Base-by-base conservation (phyloP, 345 rosid genomes). In the Trapa incisa region DNA sequence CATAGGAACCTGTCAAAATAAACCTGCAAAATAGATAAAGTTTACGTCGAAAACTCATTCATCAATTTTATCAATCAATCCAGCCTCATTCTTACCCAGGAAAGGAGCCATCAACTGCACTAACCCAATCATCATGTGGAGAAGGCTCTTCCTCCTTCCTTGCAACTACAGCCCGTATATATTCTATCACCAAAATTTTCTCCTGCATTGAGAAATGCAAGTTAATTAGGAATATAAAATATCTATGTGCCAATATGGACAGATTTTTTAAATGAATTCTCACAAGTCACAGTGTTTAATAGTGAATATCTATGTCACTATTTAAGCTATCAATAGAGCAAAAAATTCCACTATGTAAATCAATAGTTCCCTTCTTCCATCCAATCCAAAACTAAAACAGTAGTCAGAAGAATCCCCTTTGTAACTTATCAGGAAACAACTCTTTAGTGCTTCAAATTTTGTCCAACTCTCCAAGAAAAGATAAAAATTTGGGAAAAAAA, bases 91-190 rank as follows among this genome's bases (percentile, higher is more conserved):
- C 76, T 52, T 80, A 94, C 97, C 83, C 73, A 66, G 88, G 75
- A 77, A 75, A 79, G 68, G 91, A 88, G 65, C 92, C 96, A 73
- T 87, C 86, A 39, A 89, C 91, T 4, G 97, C 92, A 75, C 95
- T 91, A 66, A 94, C 99, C 99, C 97, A 91, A 58, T 94, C 99
- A 75, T 94, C 96, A 82, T 94, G 97, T 38, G 83, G 82, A 36
- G 84, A 89, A 57, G 88, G 89, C 13, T 81, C 84, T 65, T 91
- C 97, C 81, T 91, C 91, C 73, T 80, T 89, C 58, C 92, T 75
- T 47, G 96, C 95, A 16, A 78, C 84, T 69, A 94, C 95, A 56
- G 92, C 97, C 76, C 84, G 86, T 47, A 91, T 82, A 79, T 89
- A 94, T 48, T 94, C 99, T 65, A 94, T 87, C 81, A 91, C 99